phyloP scores from a whole-genome alignment of 2,329 filamentous ascomycete genomes.

The Calonectria hawksworthii region DNA sequence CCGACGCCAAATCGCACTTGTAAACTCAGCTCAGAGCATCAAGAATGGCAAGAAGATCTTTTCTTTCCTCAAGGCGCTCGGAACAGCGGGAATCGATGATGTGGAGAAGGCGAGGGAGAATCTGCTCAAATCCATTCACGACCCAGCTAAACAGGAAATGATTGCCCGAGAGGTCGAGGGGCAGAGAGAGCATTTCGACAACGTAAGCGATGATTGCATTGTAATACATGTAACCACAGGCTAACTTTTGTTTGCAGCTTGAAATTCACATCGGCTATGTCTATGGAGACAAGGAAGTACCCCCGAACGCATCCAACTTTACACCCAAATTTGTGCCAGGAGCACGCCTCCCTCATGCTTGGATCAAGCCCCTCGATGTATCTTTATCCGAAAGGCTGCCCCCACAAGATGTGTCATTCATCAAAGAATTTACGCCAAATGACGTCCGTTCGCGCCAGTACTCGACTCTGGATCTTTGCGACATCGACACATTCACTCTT shows the following conservation, averaged over 20 bases:
- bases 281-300: slow-evolving; percentile 52
- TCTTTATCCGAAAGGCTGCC: neutral
- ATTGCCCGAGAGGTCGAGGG: slow-evolving; percentile 52
- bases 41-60: slow-evolving; percentile 61
- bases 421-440: neutral
- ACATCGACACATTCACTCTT: slow-evolving; percentile 9
- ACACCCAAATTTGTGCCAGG: slow-evolving; percentile 53
- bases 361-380: slow-evolving; percentile 47
- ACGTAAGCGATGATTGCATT: slow-evolving; percentile 31
- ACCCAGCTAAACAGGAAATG: slow-evolving; percentile 46
- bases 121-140: slow-evolving; percentile 31
- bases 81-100: slow-evolving; percentile 49
- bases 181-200: slow-evolving; percentile 59
- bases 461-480: slow-evolving; percentile 20
- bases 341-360: slow-evolving; percentile 57
- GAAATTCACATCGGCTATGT: slow-evolving; percentile 61
- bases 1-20: slow-evolving; percentile 53
- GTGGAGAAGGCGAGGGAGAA: slow-evolving; percentile 40
- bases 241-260: slow-evolving; percentile 34
- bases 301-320: slow-evolving; percentile 54
- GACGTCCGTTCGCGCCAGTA: slow-evolving; percentile 8
- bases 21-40: slow-evolving; percentile 58
- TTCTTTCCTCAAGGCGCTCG: slow-evolving; percentile 54
- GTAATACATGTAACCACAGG: neutral
- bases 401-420: slow-evolving; percentile 12